These are phyloP conservation scores for Zychaea mexicana DNA, from an alignment of 371 early-diverging fungal species.

Conservation along the genomic window DNA sequence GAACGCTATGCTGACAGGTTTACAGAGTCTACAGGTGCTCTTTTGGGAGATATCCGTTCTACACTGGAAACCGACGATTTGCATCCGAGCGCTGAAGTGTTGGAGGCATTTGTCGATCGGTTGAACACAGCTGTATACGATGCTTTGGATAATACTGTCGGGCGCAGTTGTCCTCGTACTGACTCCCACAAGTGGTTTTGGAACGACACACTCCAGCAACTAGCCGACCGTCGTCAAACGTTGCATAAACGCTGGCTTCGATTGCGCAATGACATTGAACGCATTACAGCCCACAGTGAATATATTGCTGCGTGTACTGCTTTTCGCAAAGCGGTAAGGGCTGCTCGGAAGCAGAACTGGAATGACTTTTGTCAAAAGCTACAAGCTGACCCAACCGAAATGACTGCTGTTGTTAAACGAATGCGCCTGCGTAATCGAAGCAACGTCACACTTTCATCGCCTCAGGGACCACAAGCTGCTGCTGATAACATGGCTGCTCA, in stretches of 20 bases:
- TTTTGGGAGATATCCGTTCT: background rate
- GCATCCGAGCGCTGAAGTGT: background rate
- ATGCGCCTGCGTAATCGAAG: background rate
- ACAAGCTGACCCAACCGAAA: background rate
- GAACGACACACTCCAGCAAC: conserved; percentile 9
- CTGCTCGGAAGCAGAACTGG: conserved; percentile 16
- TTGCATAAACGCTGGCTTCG: conserved; percentile 4
- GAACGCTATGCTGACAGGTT: background rate
- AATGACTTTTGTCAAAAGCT: conserved; percentile 8
- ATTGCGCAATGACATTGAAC: conserved; percentile 7
- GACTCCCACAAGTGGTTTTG: conserved; percentile 11
- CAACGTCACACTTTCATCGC: background rate
- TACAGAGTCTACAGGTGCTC: background rate
- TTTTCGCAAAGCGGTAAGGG: background rate
- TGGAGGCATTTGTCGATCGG: background rate
- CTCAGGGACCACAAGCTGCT: background rate
- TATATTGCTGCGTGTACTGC: background rate
- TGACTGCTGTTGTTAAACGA: background rate
- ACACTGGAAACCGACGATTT: background rate
- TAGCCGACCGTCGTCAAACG: conserved; percentile 1
- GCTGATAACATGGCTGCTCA: conserved; percentile 1
- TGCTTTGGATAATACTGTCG: conserved; percentile 14
- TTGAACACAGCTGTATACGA: conserved; percentile 1
- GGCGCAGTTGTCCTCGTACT: background rate
- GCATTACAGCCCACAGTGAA: conserved; percentile 3